Base-by-base conservation (phyloP, 441 rosid genomes). In the Flueggea neowawraea region DNA sequence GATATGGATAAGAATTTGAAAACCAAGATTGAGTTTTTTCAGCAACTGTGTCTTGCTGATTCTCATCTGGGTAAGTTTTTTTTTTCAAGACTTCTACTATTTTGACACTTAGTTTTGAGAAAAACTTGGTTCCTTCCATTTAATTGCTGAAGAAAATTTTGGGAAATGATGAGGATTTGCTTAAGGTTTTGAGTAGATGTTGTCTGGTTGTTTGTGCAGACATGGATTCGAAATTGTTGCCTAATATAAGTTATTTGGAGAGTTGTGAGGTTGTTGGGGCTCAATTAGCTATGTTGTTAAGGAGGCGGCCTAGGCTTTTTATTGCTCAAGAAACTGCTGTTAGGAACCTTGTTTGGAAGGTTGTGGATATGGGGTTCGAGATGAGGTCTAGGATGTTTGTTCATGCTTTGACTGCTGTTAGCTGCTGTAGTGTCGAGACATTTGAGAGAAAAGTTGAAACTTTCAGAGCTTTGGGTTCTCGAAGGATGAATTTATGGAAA, bases 311-410 rank as follows among this genome's bases (percentile, higher is more conserved):
- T 16, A 62, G 76, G 60, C 65, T 82, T 39, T 76, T 82, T 51
- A 7, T 55, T 16, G 16, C 22, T 28, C 49, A 11, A 44, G 78
- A 74, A 47, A 56, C 70, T 3, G 45, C 32, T 15, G 60, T 77
- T 52, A 69, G 52, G n/a, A 64, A 31, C 6, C 51, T 62, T 16
- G 69, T 77, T 58, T 64, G 44, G 0, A 64, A 32, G 48, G 68
- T 52, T 60, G 60, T 58, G 31, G 67, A 64, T 14, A 60, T 73
- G 57, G 84, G 88, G 7, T 74, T 83, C 58, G 68, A 73, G 12
- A 57, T 66, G 3, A 47, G 76, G 48, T 83, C 83, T 6, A 58
- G 75, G 63, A 78, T 78, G 85, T 66, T 78, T 7, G 83, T 69
- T 52, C 59, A 72, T 56, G 85, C 68, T 6, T n/a, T 81, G 12